Evolutionary conservation across 2,329 filamentous ascomycete species (phyloP).

Genomic region (Emmonsiellopsis sp.): DNA sequence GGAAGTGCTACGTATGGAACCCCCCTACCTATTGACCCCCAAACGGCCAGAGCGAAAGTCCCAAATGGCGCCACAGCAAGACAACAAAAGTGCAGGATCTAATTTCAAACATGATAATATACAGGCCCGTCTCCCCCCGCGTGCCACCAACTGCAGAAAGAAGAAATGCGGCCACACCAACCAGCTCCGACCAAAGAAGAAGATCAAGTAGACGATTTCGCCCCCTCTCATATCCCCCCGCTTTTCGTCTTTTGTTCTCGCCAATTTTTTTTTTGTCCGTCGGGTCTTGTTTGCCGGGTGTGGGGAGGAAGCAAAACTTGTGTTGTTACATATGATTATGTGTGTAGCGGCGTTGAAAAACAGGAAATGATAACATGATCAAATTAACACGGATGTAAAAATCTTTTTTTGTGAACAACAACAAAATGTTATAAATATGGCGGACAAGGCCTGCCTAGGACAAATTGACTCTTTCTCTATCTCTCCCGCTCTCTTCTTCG

Average conservation of each 20-base stretch:
- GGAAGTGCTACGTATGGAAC: conserved; percentile 94
- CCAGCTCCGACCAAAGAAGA: conserved; percentile 99
- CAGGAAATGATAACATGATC: not conserved
- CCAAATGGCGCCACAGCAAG: not conserved
- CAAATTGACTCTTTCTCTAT: too few species aligned
- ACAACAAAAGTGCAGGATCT: not conserved
- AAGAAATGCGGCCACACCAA: conserved; percentile 99
- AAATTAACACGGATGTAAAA: not conserved
- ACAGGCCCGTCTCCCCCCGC: conserved; percentile 76
- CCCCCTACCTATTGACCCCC: not conserved
- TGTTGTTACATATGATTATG: not conserved
- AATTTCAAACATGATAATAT: not conserved
- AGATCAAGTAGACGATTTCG: conserved; percentile 66
- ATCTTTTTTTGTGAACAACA: not conserved
- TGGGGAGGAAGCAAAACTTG: not conserved
- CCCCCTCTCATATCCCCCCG: not conserved
- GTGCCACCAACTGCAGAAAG: conserved; percentile 99
- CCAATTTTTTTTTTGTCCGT: conserved; percentile 2
- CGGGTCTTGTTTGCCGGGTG: not conserved
- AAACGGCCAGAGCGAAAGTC: not conserved
- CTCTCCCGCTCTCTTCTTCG: too few species aligned
- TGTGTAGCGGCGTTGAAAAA: not conserved
- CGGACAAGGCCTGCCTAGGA: too few species aligned
- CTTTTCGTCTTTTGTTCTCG: not conserved
- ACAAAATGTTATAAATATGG: too few species aligned